A percentile compares a stretch with the other conserved stretches of the same genome.
phyloP scores from a whole-genome alignment of 148 eudicot genomes.

The Tetragonia tetragonoides region DNA sequence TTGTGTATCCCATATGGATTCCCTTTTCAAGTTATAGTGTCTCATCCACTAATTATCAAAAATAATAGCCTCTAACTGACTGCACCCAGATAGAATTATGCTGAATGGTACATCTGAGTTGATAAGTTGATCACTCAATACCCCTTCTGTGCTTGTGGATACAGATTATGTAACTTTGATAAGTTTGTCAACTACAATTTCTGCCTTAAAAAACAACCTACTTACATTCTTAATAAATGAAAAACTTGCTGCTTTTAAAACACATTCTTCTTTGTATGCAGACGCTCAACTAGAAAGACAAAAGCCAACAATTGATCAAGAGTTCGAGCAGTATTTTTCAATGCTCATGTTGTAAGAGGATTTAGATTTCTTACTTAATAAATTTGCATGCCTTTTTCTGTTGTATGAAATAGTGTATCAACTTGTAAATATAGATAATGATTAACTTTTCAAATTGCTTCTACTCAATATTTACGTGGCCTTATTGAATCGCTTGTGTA shows the following conservation, averaged over 20 bases:
- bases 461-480: too few relatives aligned
- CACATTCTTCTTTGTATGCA: constrained; percentile 14
- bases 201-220: background rate
- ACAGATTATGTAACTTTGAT: background rate
- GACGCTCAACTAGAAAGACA: constrained; percentile 22
- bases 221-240: too few relatives aligned
- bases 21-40: too few relatives aligned
- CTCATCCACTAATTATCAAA: too few relatives aligned
- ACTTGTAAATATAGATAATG: constrained; percentile 2
- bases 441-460: background rate
- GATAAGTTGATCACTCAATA: background rate
- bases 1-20: too few relatives aligned
- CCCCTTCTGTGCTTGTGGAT: background rate
- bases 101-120: too few relatives aligned
- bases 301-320: constrained; percentile 39
- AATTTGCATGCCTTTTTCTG: background rate
- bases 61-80: too few relatives aligned
- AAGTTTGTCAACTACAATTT: background rate
- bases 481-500: too few relatives aligned
- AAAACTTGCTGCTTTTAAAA: background rate
- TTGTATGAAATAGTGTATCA: background rate
- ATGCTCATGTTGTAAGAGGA: constrained; percentile 33
- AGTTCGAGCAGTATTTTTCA: constrained; percentile 46
- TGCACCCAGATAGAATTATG: too few relatives aligned
- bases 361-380: background rate